Base-by-base conservation (phyloP, 1,284 basidiomycete genomes). In the Psilocybe mexicana region DNA sequence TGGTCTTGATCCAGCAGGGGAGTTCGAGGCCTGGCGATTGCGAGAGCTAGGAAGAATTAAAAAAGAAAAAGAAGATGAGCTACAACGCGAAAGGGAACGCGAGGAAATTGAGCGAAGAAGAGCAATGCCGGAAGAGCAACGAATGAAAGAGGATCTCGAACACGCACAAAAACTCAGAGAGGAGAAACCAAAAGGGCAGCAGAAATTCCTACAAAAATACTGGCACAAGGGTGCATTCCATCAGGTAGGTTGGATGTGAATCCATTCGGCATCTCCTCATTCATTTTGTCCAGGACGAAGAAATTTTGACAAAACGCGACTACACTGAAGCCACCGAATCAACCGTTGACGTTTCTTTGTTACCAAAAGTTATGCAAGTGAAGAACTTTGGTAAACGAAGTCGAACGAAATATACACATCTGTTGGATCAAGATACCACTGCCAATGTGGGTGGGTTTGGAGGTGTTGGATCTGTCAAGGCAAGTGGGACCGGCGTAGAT, bases 191-290 rank as follows among this genome's bases (percentile, higher is more conserved):
- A 90, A 94, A 66, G 94, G 93, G 2, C 81, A 92, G 61, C 92
- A 95, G 72, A 92, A 88, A 67, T 98, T 99, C 77, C 74, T 98
- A 67, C 95, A 99, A 72, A 98, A 97, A 76, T 99, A 98, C 72
- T 98, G 95, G 86, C 97, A 99, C 79, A 98, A 98, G 76, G 97
- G 97, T 67, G 96, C 95, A 59, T 99, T 99, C 81, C 95, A 97
- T 74, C 93, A 93, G 82, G 93, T 90, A 59, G n/a, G 48, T 38
- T 38, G 38, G 44, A 4, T 18, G 25, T 23, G 25, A 62, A 26
- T 10, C 30, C 42, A 52, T 35, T 46, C 38, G 6, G 24, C 36
- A 8, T 26, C 24, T 47, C 12, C 23, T 33, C 25, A 33, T 23
- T 43, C 46, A 42, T 55, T 60, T 44, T 54, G 25, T 61, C 33